Percentiles rank a stretch among this genome's conserved stretches.
phyloP scores from a whole-genome alignment of 805 yeast genomes.

The Lipomyces spencermartinsiae region DNA sequence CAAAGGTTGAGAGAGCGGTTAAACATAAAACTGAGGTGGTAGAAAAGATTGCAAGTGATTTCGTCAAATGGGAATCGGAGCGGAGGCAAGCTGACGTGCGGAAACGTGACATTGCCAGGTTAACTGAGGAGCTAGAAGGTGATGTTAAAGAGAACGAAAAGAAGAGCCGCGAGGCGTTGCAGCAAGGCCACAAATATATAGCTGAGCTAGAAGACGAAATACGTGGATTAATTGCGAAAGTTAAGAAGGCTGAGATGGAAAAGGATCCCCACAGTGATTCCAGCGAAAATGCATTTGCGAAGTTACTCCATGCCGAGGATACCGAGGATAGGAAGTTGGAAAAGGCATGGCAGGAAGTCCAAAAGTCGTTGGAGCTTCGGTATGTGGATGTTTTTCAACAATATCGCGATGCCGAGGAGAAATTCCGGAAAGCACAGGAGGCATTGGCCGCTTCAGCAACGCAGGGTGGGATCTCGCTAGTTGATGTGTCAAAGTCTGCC shows the following conservation, averaged over 20 bases:
- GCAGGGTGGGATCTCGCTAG: conserved; percentile 36
- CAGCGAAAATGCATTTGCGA: conserved; percentile 38
- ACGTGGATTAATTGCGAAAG: conserved; percentile 25
- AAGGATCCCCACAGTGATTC: conserved; percentile 28
- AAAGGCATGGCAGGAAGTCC: conserved; percentile 47
- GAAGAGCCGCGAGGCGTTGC: conserved; percentile 20
- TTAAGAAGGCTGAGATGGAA: conserved; percentile 30
- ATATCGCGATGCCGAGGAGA: conserved; percentile 44
- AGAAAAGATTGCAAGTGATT: conserved; percentile 38
- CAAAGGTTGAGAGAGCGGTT: conserved; percentile 42
- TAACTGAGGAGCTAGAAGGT: conserved; percentile 10
- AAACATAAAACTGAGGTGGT: conserved; percentile 32
- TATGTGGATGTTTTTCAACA: conserved; percentile 47
- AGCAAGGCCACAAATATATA: conserved; percentile 27
- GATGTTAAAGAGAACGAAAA: conserved; percentile 14
- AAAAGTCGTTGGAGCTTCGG: conserved; percentile 46
- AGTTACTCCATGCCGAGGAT: conserved; percentile 41
- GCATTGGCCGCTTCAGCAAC: conserved; percentile 15
- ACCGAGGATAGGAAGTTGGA: conserved; percentile 42
- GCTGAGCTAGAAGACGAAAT: conserved; percentile 29
- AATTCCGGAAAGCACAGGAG: conserved; percentile 30
- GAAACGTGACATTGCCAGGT: conserved; percentile 10
- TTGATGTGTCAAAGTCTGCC: conserved; percentile 27
- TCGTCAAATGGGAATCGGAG: conserved; percentile 41
- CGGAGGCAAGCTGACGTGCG: conserved; percentile 20